Evolutionary conservation across 176 grass and related monocot species (phyloP).

Genomic region (barley (Hordeum vulgare)): DNA sequence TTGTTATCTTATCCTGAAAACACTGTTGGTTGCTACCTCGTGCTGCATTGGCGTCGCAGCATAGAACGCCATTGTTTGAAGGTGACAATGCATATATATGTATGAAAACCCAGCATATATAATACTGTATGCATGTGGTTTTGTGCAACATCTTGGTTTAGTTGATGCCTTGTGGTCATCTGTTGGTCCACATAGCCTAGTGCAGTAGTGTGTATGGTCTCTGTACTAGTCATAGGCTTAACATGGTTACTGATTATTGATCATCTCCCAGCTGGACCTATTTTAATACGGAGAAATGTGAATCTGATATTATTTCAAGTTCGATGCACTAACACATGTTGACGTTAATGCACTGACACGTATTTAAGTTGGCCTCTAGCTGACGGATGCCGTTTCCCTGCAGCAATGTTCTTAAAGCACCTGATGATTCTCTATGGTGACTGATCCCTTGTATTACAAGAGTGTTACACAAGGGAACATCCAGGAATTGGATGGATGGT

Average conservation of each 20-base stretch:
- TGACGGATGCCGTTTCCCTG: background rate
- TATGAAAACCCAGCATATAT: background rate
- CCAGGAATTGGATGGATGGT: background rate
- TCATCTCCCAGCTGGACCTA: background rate
- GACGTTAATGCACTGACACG: background rate
- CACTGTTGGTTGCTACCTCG: background rate
- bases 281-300: background rate
- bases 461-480: background rate
- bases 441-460: background rate
- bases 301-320: background rate
- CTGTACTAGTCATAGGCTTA: background rate
- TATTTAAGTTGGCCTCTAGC: background rate
- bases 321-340: background rate
- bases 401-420: background rate
- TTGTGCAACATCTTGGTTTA: conserved; percentile 12
- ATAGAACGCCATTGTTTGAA: background rate
- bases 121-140: background rate
- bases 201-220: background rate
- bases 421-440: conserved; percentile 3
- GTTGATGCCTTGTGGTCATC: conserved; percentile 15
- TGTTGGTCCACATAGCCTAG: conserved; percentile 16
- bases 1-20: conserved; percentile 4
- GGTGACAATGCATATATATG: background rate
- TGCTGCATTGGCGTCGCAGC: background rate
- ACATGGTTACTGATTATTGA: conserved; percentile 8